Evolutionary conservation across 108 stramenopile species (phyloP), one percentile per base, ranked within the genome.

Genomic region (Skeletonema tropicum): DNA sequence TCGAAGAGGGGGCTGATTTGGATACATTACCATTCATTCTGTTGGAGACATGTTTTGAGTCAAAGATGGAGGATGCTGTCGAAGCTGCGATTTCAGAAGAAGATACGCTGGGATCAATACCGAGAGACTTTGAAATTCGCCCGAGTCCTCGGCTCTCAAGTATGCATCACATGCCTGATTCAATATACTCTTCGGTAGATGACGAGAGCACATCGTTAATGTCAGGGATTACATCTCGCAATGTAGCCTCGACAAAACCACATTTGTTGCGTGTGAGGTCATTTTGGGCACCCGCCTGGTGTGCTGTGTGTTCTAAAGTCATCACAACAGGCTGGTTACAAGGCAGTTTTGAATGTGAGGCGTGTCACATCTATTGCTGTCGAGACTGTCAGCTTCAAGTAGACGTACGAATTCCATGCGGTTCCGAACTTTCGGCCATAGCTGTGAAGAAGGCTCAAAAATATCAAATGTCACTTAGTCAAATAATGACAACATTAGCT

Each of bases 381-480:
- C 46, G 58, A 13, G 92, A 95, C 79, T 95, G 94, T 64, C 92
- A 83, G 41, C 79, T 95, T 19, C 88, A 90, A 36, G 87, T 95
- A 15, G 94, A 95, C 57, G 64, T 90, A 15, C 71, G 73, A 36
- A 64, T 92, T 9, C 92, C 92, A 1, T 95, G 94, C 64, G 90
- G 92, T 9, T 90, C 91, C 3, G 83, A 84, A 12, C 49, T 70
- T 32, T 86, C 94, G 12, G 45, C 57, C 14, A 73, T 83, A 10
- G 85, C 82, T 10, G 79, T 84, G n/a, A 78, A 79, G 66, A 83
- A 83, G 14, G 78, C 88, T 15, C 80, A 82, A 35, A 86, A 87
- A 59, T 82, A 77, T 75, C 87, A 90, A 69, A 29, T 90, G 26
- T 81, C 64, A 61, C 87, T 71, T 76, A 86, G 31, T 84, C 94